Conservation (phyloP, 495 filamentous ascomycete genomes). For the Amphirosellinia nigrospora region DNA sequence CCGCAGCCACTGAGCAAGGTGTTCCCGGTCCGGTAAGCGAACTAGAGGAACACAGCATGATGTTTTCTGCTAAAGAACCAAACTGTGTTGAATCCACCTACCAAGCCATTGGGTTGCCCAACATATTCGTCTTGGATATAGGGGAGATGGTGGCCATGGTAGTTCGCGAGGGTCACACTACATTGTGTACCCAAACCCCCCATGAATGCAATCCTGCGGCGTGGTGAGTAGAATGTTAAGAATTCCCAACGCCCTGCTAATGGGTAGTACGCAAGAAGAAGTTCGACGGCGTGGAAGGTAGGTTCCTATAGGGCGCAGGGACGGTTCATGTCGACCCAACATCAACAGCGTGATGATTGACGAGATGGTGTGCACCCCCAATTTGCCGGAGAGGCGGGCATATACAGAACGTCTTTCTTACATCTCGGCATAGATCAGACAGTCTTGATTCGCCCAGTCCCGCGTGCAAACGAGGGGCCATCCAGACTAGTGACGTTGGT, state of each 20-base stretch:
- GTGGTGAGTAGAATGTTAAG: background rate
- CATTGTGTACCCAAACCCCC: constrained; percentile 4
- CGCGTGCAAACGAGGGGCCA: background rate
- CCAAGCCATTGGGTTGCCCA: background rate
- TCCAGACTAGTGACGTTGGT: constrained; percentile 14
- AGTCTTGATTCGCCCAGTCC: constrained; percentile 13
- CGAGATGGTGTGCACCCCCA: constrained; percentile 22
- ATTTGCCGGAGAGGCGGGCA: constrained; percentile 23
- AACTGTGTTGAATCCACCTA: background rate
- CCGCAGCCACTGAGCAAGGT: background rate
- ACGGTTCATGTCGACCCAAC: background rate
- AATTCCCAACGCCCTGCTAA: background rate
- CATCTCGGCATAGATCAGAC: constrained; percentile 20
- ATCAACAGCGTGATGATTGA: background rate
- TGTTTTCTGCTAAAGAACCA: background rate
- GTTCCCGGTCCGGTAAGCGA: background rate
- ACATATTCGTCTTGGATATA: background rate
- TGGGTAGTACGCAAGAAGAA: background rate
- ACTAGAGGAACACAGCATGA: background rate
- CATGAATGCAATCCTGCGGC: constrained; percentile 1
- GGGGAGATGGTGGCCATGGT: background rate
- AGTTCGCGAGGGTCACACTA: constrained; percentile 8
- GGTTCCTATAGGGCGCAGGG: constrained; percentile 11
- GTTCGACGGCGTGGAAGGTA: background rate
- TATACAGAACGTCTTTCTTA: constrained; percentile 6